A percentile compares a stretch with the other conserved stretches of the same genome.
Conservation (phyloP, 176 grass and related monocot species). For the Olyra latifolia region DNA sequence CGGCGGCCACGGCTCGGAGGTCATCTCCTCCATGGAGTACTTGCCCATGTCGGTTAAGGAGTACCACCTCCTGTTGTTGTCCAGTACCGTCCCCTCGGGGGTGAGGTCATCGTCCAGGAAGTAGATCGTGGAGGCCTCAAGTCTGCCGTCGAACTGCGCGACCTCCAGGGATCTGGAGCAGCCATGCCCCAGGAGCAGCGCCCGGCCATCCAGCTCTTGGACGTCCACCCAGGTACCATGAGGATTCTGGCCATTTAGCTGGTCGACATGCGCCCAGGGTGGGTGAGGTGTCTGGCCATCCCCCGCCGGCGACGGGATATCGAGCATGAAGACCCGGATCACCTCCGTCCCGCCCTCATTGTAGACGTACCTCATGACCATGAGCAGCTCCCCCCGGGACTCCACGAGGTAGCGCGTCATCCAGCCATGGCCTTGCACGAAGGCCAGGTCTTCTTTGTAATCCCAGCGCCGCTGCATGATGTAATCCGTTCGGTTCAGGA, state of each 20-base stretch:
- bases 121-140: constrained; percentile 33
- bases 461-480: constrained; percentile 20
- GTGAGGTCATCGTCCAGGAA: constrained; percentile 32
- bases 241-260: not conserved
- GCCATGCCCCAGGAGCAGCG: constrained; percentile 45
- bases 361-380: constrained; percentile 42
- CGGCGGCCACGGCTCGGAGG: constrained; percentile 20
- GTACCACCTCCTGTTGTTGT: constrained; percentile 1
- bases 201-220: constrained; percentile 19
- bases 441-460: not conserved
- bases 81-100: not conserved
- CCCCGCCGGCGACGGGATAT: not conserved
- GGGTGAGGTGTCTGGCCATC: not conserved
- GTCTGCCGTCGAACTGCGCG: constrained; percentile 14
- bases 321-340: constrained; percentile 39
- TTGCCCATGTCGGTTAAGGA: constrained; percentile 48
- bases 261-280: not conserved
- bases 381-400: constrained; percentile 36
- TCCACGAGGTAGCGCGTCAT: constrained; percentile 39
- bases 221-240: constrained; percentile 6
- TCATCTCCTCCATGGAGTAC: constrained; percentile 1
- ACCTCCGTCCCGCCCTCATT: not conserved
- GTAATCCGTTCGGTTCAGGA: not conserved
- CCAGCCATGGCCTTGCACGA: not conserved
- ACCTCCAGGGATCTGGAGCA: constrained; percentile 45